phyloP scores from a whole-genome alignment of 1,139 yeast species.

The Ogataea hybrid region DNA sequence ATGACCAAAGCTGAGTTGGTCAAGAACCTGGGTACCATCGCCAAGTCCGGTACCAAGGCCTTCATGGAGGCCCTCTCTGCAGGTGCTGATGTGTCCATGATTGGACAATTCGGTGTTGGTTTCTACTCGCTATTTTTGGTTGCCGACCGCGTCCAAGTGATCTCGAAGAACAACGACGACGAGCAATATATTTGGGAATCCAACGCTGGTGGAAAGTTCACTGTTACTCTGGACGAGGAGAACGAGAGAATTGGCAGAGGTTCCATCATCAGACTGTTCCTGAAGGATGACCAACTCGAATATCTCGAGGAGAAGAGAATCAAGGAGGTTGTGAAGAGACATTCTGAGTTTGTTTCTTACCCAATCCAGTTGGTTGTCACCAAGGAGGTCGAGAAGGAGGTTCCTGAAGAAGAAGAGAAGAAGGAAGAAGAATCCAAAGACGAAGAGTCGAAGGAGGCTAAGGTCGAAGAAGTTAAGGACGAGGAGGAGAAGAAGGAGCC shows the following conservation, averaged over 20 bases:
- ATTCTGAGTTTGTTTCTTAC: conserved; percentile 98
- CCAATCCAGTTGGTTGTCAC: conserved; percentile 98
- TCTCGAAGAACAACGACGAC: conserved; percentile 98
- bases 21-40: conserved; percentile 99
- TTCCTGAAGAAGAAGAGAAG: conserved; percentile 73
- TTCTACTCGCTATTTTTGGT: conserved; percentile 99
- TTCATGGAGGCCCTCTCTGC: conserved; percentile 99
- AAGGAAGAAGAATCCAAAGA: conserved; percentile 48
- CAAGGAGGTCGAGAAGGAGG: conserved; percentile 92
- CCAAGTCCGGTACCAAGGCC: conserved; percentile 99
- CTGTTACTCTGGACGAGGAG: conserved; percentile 85
- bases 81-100: conserved; percentile 99
- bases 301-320: conserved; percentile 99
- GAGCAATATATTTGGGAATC: conserved; percentile 99
- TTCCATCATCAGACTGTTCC: conserved; percentile 90
- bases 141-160: conserved; percentile 98
- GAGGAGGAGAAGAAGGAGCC: conserved; percentile 68
- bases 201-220: conserved; percentile 99
- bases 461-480: conserved; percentile 72
- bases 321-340: conserved; percentile 99
- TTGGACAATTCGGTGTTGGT: conserved; percentile 99
- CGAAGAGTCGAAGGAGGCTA: conserved; percentile 56
- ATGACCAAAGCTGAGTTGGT: conserved; percentile 99
- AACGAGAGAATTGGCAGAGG: conserved; percentile 93
- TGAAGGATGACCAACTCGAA: conserved; percentile 98